Percentiles rank a stretch among this genome's conserved stretches.
These are phyloP conservation scores for Viscum album DNA, from an alignment of 177 flowering plant genomes.

Conservation along the genomic window DNA sequence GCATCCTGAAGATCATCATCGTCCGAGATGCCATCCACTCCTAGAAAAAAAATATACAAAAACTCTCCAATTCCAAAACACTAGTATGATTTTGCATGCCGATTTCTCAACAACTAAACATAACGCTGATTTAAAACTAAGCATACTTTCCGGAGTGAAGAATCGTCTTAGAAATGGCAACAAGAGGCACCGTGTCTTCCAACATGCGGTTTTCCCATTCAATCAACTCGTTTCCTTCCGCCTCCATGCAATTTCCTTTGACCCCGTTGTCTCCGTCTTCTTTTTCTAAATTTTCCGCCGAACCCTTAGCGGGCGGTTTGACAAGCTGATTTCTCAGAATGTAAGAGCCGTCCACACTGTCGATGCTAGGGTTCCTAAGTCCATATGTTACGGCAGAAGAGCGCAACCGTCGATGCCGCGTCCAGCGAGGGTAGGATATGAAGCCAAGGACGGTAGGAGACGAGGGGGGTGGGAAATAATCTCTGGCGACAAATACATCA, in stretches of 20 bases:
- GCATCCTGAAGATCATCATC: too few relatives aligned
- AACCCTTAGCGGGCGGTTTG: conserved; percentile 17
- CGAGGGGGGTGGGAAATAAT: not conserved
- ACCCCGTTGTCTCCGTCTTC: conserved; percentile 16
- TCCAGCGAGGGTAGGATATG: conserved; percentile 4
- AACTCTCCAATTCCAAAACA: too few relatives aligned
- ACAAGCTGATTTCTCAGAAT: conserved; percentile 32
- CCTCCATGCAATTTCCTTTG: conserved; percentile 16
- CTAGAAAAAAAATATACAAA: too few relatives aligned
- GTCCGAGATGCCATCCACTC: too few relatives aligned
- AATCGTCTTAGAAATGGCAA: conserved; percentile 72
- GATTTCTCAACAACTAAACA: not conserved
- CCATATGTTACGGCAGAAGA: conserved; percentile 24
- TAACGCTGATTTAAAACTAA: not conserved
- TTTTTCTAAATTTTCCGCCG: not conserved
- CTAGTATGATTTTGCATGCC: not conserved
- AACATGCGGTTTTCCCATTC: conserved; percentile 92
- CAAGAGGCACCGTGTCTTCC: conserved; percentile 89
- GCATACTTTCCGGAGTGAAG: conserved; percentile 76
- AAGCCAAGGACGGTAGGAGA: conserved; percentile 8
- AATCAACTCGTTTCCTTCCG: conserved; percentile 31
- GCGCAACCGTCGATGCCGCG: conserved; percentile 9
- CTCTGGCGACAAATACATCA: too few relatives aligned
- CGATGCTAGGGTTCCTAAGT: conserved; percentile 11
- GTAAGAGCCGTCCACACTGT: conserved; percentile 22